phyloP scores from a whole-genome alignment of 2,329 filamentous ascomycete genomes.

The Lachnellula subtilissima region DNA sequence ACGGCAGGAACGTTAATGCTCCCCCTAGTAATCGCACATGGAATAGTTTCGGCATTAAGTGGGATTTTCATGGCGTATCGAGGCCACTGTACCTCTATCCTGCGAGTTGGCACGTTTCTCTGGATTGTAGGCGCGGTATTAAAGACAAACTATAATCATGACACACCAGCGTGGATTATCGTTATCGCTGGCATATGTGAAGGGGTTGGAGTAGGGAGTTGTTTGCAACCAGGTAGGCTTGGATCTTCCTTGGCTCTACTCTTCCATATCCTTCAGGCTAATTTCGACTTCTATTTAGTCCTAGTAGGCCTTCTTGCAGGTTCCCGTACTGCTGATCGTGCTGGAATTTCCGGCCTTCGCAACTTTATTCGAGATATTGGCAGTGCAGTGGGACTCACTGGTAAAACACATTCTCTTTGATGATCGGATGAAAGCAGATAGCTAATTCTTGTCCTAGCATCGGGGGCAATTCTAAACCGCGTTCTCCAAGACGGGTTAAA shows the following conservation, averaged over 20 bases:
- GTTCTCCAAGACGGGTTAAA: not conserved
- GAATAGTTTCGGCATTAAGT: not conserved
- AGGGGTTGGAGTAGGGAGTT: not conserved
- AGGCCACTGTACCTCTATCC: not conserved
- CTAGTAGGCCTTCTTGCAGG: slow-evolving; percentile 29
- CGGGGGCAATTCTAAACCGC: slow-evolving; percentile 6
- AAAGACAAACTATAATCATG: not conserved
- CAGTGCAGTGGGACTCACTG: slow-evolving; percentile 18
- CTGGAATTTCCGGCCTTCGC: slow-evolving; percentile 28
- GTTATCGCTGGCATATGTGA: not conserved
- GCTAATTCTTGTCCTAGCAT: not conserved
- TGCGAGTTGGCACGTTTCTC: not conserved
- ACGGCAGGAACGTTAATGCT: slow-evolving; percentile 1
- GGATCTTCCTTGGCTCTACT: not conserved
- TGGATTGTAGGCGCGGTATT: not conserved
- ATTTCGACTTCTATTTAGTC: slow-evolving; percentile 7
- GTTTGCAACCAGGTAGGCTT: not conserved
- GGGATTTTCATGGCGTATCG: not conserved
- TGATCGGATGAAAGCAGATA: not conserved
- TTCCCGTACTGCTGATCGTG: slow-evolving; percentile 22
- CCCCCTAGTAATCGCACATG: slow-evolving; percentile 2
- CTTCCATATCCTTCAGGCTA: not conserved
- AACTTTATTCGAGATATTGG: slow-evolving; percentile 28
- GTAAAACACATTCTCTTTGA: not conserved
- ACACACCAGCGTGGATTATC: not conserved